Evolutionary conservation across 1,139 yeast species (phyloP).

Genomic region (Meyerozyma athensensis): DNA sequence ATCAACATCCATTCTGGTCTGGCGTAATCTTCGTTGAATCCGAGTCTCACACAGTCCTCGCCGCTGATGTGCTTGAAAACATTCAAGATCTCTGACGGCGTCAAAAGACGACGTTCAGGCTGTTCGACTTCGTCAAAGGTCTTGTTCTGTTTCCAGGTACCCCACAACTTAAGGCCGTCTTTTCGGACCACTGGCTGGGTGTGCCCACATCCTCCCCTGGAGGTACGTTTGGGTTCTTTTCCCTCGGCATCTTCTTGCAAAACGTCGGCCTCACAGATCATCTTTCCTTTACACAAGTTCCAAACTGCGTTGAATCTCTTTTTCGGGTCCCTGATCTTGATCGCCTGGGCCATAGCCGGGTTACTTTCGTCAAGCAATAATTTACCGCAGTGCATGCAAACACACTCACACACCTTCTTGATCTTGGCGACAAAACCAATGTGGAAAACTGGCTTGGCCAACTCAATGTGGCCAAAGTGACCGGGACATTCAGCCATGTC

Average conservation of each 20-base stretch:
- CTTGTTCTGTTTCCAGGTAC: slow-evolving; percentile 94
- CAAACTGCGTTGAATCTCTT: slow-evolving; percentile 96
- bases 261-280: slow-evolving; percentile 90
- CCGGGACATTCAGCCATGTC: slow-evolving; percentile 99
- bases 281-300: slow-evolving; percentile 84
- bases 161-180: slow-evolving; percentile 94
- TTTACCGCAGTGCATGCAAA: slow-evolving; percentile 98
- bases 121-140: slow-evolving; percentile 74
- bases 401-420: slow-evolving; percentile 92
- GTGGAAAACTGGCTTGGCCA: slow-evolving; percentile 97
- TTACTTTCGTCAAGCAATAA: slow-evolving; percentile 81
- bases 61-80: slow-evolving; percentile 88
- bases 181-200: slow-evolving; percentile 93
- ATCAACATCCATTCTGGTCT: slow-evolving; percentile 98
- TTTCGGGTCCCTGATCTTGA: slow-evolving; percentile 87
- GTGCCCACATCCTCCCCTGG: slow-evolving; percentile 98
- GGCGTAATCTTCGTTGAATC: slow-evolving; percentile 93
- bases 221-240: slow-evolving; percentile 29
- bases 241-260: slow-evolving; percentile 56
- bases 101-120: slow-evolving; percentile 85
- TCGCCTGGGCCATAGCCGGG: slow-evolving; percentile 84
- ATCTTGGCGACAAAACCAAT: slow-evolving; percentile 92
- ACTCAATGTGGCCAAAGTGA: slow-evolving; percentile 97
- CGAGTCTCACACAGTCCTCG: slow-evolving; percentile 76
- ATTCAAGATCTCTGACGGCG: slow-evolving; percentile 84